A percentile compares a stretch with the other conserved stretches of the same genome.
phyloP scores from a whole-genome alignment of 2,329 filamentous ascomycete genomes.

The Paecilomyces formosus region DNA sequence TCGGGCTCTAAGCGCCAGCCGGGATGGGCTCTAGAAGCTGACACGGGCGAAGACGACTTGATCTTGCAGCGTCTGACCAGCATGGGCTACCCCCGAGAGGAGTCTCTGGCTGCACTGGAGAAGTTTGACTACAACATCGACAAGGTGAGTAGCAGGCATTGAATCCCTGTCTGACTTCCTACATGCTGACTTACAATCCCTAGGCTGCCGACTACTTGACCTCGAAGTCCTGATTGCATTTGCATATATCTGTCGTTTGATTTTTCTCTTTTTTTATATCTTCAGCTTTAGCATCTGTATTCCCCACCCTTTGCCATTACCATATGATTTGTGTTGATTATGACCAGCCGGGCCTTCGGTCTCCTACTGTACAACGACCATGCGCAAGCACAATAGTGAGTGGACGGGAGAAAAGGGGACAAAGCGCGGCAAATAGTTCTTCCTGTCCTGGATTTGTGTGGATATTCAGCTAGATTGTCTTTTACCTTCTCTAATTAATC shows the following conservation, averaged over 20 bases:
- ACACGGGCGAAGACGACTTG: conserved; percentile 79
- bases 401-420: neutral
- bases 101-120: conserved; percentile 74
- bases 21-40: conserved; percentile 63
- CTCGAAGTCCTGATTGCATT: conserved; percentile 27
- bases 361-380: neutral
- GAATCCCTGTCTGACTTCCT: neutral
- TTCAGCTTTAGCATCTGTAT: conserved; percentile 1
- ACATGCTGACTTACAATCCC: neutral
- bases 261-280: conserved; percentile 9
- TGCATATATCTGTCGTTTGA: conserved; percentile 14
- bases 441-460: neutral
- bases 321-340: neutral
- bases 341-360: neutral
- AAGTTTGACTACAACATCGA: conserved; percentile 95
- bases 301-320: neutral
- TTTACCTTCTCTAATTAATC: neutral
- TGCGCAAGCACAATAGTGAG: neutral
- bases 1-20: conserved; percentile 23
- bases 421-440: neutral
- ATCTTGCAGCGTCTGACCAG: conserved; percentile 81
- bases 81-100: conserved; percentile 75
- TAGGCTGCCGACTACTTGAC: conserved; percentile 35
- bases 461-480: neutral
- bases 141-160: conserved; percentile 58